These are phyloP conservation scores for Favolaschia claudopus DNA, from an alignment of 768 basidiomycete species.

Conservation along the genomic window DNA sequence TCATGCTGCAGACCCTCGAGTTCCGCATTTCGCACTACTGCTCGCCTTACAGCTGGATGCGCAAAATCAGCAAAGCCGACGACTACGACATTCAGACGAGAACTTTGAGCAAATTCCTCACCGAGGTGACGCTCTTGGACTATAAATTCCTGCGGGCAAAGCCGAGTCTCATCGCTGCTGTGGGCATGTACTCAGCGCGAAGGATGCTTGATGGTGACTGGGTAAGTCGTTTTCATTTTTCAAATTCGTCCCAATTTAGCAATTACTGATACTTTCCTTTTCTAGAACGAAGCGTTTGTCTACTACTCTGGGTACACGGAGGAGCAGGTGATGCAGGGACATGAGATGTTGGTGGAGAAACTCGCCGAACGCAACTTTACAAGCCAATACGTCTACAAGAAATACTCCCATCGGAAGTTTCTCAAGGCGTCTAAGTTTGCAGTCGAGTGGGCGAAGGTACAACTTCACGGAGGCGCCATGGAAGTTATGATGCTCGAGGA, in stretches of 20 bases:
- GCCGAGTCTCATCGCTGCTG: conserved; percentile 92
- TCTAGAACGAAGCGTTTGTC: conserved; percentile 87
- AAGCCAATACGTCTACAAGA: conserved; percentile 90
- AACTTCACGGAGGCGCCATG: conserved; percentile 46
- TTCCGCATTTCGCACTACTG: conserved; percentile 97
- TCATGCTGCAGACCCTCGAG: conserved; percentile 93
- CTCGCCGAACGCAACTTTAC: conserved; percentile 81
- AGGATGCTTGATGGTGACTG: conserved; percentile 95
- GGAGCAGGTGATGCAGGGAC: conserved; percentile 83
- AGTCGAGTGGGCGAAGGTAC: conserved; percentile 72
- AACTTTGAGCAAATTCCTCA: conserved; percentile 96
- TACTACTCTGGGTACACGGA: conserved; percentile 94
- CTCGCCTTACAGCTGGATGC: conserved; percentile 99
- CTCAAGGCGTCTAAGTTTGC: conserved; percentile 88
- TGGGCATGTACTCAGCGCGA: conserved; percentile 96
- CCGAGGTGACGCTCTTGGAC: conserved; percentile 94
- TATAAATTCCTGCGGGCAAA: conserved; percentile 92
- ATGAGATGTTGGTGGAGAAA: conserved; percentile 83
- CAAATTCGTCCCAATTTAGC: conserved; percentile 24
- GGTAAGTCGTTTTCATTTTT: conserved; percentile 72
- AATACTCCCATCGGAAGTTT: conserved; percentile 98
- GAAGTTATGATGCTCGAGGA: conserved; percentile 57
- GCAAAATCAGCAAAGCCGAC: conserved; percentile 97
- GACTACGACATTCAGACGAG: conserved; percentile 98
- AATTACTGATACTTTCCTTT: conserved; percentile 42